Percentiles rank a stretch among this genome's conserved stretches.
phyloP scores from a whole-genome alignment of 768 basidiomycete species.

The Mycena filopes region DNA sequence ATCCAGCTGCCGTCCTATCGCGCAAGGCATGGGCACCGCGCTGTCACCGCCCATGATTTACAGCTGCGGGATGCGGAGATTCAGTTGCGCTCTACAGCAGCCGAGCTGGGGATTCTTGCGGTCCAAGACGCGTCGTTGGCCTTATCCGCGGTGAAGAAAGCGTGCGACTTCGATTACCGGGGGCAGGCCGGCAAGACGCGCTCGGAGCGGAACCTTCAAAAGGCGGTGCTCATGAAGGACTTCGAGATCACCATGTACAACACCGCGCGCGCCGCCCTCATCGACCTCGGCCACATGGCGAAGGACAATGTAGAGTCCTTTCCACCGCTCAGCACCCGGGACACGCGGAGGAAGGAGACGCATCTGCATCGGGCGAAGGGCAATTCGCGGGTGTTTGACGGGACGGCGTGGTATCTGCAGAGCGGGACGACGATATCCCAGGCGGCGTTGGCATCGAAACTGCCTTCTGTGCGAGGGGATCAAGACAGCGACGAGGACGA shows the following conservation, averaged over 20 bases:
- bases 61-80: constrained; percentile 12
- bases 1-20: constrained; percentile 16
- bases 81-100: constrained; percentile 8
- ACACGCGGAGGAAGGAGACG: constrained; percentile 21
- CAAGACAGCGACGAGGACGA: neutral
- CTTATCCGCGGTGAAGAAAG: constrained; percentile 13
- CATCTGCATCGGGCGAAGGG: constrained; percentile 20
- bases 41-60: neutral
- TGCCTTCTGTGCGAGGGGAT: too few relatives aligned
- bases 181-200: constrained; percentile 10
- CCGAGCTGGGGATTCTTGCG: neutral
- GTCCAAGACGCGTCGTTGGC: constrained; percentile 7
- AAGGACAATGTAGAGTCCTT: constrained; percentile 1
- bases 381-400: constrained; percentile 22
- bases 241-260: constrained; percentile 21
- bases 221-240: constrained; percentile 6
- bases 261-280: neutral
- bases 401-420: constrained; percentile 26
- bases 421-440: neutral
- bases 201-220: constrained; percentile 9
- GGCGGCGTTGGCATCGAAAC: neutral
- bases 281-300: constrained; percentile 7
- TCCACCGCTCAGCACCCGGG: constrained; percentile 4
- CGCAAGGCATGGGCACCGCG: constrained; percentile 8
- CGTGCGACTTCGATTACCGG: constrained; percentile 10